phyloP scores from a whole-genome alignment of 495 filamentous ascomycete genomes.

The Penicillium longicatenatum region DNA sequence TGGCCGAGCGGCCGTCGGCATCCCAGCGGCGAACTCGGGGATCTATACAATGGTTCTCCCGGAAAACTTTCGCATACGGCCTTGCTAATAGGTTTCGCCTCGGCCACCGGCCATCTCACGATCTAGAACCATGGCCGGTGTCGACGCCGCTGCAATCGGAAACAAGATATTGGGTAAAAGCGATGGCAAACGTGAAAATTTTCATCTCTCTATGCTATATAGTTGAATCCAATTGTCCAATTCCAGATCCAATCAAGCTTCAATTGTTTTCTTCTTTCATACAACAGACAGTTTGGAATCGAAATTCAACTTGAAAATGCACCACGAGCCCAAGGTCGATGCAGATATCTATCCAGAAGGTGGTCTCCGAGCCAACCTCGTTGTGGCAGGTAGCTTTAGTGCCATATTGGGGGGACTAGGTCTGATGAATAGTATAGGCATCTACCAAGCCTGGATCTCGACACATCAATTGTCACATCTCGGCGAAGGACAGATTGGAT shows the following conservation, averaged over 20 bases:
- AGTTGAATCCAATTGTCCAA: not conserved
- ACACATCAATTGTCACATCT: conserved; percentile 62
- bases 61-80: not conserved
- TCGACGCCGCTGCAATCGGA: not conserved
- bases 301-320: conserved; percentile 12
- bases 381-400: conserved; percentile 74
- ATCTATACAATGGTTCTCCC: not conserved
- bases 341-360: conserved; percentile 64
- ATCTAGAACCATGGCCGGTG: conserved; percentile 1
- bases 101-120: not conserved
- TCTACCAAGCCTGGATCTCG: conserved; percentile 71
- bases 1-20: conserved; percentile 13
- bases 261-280: not conserved
- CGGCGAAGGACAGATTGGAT: conserved; percentile 59
- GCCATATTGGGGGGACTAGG: conserved; percentile 71
- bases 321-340: conserved; percentile 18
- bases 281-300: not conserved
- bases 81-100: not conserved
- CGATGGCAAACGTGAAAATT: not conserved
- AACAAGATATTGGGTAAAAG: not conserved
- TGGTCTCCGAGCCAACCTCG: conserved; percentile 70
- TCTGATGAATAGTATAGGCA: conserved; percentile 73
- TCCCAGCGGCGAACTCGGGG: not conserved
- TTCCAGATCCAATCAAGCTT: too few species aligned
- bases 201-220: not conserved